phyloP scores from a whole-genome alignment of 306 rosid species.

The Echinosophora koreensis region DNA sequence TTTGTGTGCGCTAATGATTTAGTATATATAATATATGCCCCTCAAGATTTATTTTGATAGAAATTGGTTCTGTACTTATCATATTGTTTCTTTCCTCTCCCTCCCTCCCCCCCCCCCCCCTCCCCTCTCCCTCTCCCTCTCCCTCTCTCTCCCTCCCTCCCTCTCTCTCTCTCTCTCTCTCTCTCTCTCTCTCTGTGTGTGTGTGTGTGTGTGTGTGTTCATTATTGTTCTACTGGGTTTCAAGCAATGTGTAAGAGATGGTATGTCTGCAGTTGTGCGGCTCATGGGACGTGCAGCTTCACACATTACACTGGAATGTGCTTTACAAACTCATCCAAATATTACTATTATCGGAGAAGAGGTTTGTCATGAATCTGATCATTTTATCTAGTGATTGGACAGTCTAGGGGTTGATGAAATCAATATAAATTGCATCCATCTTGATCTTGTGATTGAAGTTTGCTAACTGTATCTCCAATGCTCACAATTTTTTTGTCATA shows the following conservation, averaged over 20 bases:
- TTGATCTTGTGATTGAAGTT: slow-evolving; percentile 30
- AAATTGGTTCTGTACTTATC: neutral
- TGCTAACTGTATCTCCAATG: slow-evolving; percentile 17
- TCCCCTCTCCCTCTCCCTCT: neutral
- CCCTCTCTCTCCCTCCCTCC: neutral
- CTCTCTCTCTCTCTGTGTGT: neutral
- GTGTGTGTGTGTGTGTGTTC: neutral
- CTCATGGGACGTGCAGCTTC: slow-evolving; percentile 99
- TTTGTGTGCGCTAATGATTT: slow-evolving; percentile 2
- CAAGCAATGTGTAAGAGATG: slow-evolving; percentile 35
- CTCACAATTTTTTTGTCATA: neutral
- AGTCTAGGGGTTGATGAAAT: slow-evolving; percentile 24
- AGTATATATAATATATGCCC: slow-evolving; percentile 22
- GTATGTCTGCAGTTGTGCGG: slow-evolving; percentile 83
- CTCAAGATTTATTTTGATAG: slow-evolving; percentile 28
- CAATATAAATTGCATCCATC: slow-evolving; percentile 33
- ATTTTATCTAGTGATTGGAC: slow-evolving; percentile 32
- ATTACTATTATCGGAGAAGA: slow-evolving; percentile 96
- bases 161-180: neutral
- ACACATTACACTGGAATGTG: slow-evolving; percentile 97
- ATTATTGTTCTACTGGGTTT: slow-evolving; percentile 29
- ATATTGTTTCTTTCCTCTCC: neutral
- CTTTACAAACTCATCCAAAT: slow-evolving; percentile 98
- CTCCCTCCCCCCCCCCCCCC: neutral
- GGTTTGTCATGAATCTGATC: slow-evolving; percentile 48